These are phyloP conservation scores for Lentinula edodes DNA, from an alignment of 768 basidiomycete species.

Conservation along the genomic window DNA sequence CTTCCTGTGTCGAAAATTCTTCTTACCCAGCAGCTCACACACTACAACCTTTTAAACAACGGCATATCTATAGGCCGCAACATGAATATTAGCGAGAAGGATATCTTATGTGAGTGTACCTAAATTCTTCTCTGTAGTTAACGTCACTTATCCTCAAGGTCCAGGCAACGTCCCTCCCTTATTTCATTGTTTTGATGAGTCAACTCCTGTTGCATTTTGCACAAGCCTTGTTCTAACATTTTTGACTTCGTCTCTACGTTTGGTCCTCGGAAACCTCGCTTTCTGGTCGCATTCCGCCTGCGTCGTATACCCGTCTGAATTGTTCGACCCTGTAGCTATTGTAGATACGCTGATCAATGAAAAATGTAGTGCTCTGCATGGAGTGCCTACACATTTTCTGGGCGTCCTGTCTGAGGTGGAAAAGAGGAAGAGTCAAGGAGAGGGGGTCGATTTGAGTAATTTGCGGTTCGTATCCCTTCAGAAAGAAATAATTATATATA, in stretches of 20 bases:
- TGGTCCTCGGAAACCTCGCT: constrained; percentile 77
- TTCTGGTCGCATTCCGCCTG: constrained; percentile 71
- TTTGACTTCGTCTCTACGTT: constrained; percentile 38
- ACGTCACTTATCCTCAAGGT: constrained; percentile 1
- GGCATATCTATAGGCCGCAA: constrained; percentile 61
- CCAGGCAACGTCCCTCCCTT: constrained; percentile 79
- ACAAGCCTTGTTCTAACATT: constrained; percentile 7
- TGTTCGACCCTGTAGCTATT: constrained; percentile 57
- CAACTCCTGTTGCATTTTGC: neutral
- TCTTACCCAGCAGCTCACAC: constrained; percentile 54
- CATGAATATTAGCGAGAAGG: constrained; percentile 62
- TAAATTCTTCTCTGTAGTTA: neutral
- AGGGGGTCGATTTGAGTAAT: constrained; percentile 38
- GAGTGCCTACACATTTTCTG: constrained; percentile 82
- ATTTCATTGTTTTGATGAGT: constrained; percentile 91
- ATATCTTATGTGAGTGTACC: constrained; percentile 56
- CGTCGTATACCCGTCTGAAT: constrained; percentile 69
- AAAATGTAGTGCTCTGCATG: constrained; percentile 73
- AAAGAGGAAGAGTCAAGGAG: constrained; percentile 40
- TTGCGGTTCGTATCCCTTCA: constrained; percentile 42
- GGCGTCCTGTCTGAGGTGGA: constrained; percentile 68
- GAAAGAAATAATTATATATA: neutral
- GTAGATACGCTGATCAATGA: constrained; percentile 68
- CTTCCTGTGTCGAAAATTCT: neutral
- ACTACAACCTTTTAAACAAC: constrained; percentile 77